Conservation (phyloP, 768 basidiomycete species). For the Xerocomus spinulosus region DNA sequence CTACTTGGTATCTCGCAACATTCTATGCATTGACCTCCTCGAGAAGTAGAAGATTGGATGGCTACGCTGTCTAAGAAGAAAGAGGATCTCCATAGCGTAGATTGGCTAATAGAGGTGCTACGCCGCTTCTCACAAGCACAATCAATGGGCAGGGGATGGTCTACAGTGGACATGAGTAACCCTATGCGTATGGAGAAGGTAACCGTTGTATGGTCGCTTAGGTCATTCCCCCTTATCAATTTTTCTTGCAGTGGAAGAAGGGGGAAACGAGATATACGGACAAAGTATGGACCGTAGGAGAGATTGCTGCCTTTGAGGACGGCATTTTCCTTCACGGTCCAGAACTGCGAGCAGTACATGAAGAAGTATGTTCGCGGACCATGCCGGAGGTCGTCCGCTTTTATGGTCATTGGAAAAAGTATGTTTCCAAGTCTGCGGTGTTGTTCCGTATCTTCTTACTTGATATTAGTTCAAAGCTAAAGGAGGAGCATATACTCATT, state of each 20-base stretch:
- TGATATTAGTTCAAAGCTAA: conserved; percentile 51
- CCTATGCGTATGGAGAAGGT: conserved; percentile 64
- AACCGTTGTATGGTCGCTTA: conserved; percentile 8
- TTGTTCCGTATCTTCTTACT: conserved; percentile 9
- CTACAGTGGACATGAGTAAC: conserved; percentile 60
- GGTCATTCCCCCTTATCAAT: conserved; percentile 9
- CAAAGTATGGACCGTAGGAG: conserved; percentile 64
- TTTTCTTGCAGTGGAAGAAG: conserved; percentile 62
- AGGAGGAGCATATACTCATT: conserved; percentile 60
- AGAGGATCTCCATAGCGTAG: conserved; percentile 57
- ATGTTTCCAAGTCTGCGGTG: conserved; percentile 11
- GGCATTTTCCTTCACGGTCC: conserved; percentile 68
- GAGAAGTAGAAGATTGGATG: conserved; percentile 65
- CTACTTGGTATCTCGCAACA: conserved; percentile 1
- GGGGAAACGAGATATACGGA: conserved; percentile 63
- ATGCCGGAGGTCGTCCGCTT: conserved; percentile 78
- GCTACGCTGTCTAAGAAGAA: conserved; percentile 48
- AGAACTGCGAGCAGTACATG: conserved; percentile 72
- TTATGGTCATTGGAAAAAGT: conserved; percentile 88
- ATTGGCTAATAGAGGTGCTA: conserved; percentile 76
- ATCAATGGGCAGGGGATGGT: conserved; percentile 50
- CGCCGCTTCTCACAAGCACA: conserved; percentile 69
- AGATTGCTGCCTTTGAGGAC: conserved; percentile 72
- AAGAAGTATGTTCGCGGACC: conserved; percentile 65
- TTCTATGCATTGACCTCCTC: conserved; percentile 4